Evolutionary conservation across 1,284 basidiomycete genomes (phyloP), one percentile per base, ranked within the genome.

Genomic region (Paramarasmius palmivorus): DNA sequence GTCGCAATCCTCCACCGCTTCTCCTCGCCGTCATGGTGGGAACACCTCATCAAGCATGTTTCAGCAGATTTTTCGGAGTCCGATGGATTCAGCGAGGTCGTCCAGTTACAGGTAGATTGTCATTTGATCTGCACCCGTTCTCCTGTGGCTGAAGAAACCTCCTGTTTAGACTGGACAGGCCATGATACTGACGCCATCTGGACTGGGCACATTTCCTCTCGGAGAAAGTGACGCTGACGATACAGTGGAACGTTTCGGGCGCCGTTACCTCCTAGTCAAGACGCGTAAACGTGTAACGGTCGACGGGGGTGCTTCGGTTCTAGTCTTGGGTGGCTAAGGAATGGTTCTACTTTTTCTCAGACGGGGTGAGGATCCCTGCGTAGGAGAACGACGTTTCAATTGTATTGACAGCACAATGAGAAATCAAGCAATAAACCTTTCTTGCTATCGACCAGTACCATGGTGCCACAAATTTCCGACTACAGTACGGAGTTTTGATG

Each of bases 1-100:
- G 71, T 89, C 0, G 70, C 82, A 0, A 77, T 90, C 10, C 61
- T 88, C 5, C 88, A 90, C 58, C 75, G 87, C 0, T 90, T 90
- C 66, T 87, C 86, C 1, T 89, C 87, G 0, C 83, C 85, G 0
- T 72, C 82, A 1, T 90, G 88, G 88, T 86, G 84, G 79, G 74
- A 83, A 0, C 86, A 89, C 58, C 66, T 90, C 0, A 69, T 76
- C 2, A 78, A 83, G 34, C 88, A 89, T 59, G 82, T 89, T 3
- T 82, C 84, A 0, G 83, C 84, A 0, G 77, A 86, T 57, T 74
- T 87, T 50, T 75, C 76, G 0, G 65, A 72, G 4, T 73, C 73
- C 2, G 82, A 85, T 40, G 83, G 80, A 0, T 88, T 90, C 56
- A 82, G 88, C 58, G 74, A 79, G 47, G 79, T 90, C 14, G 86